Conservation (phyloP, 2,329 filamentous ascomycete species). For the Zelopaecilomyces penicillatus region DNA sequence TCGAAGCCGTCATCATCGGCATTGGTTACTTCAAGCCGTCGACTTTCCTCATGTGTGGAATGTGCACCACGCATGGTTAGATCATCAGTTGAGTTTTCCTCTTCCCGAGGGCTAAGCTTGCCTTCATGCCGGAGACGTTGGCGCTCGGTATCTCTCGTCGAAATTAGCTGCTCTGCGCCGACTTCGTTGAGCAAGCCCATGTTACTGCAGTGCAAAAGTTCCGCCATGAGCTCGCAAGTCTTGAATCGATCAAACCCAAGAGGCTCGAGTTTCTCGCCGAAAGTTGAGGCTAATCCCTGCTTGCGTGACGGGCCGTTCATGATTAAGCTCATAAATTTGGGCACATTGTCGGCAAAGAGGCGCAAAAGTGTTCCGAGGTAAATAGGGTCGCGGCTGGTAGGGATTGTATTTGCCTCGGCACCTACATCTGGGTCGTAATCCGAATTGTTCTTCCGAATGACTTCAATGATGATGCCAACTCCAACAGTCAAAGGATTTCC, state of each 20-base stretch:
- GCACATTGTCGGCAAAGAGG: constrained; percentile 82
- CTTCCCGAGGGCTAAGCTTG: constrained; percentile 44
- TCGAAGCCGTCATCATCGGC: constrained; percentile 87
- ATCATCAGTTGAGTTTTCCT: constrained; percentile 44
- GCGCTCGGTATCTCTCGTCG: constrained; percentile 69
- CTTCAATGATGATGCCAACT: constrained; percentile 95
- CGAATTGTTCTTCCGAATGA: constrained; percentile 98
- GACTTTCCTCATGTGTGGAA: constrained; percentile 48
- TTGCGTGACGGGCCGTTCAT: constrained; percentile 67
- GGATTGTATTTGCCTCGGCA: constrained; percentile 67
- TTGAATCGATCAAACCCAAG: constrained; percentile 97
- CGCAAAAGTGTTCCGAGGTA: constrained; percentile 87
- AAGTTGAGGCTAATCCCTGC: constrained; percentile 73
- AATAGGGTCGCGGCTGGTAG: constrained; percentile 84
- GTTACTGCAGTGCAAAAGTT: constrained; percentile 94
- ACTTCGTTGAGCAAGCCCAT: constrained; percentile 93
- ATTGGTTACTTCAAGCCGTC: constrained; percentile 71
- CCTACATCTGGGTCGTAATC: constrained; percentile 94
- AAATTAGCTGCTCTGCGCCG: constrained; percentile 82
- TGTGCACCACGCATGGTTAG: constrained; percentile 50
- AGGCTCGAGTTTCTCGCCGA: constrained; percentile 84
- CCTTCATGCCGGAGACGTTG: constrained; percentile 72
- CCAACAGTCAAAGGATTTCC: constrained; percentile 93
- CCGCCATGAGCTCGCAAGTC: constrained; percentile 97
- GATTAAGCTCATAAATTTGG: constrained; percentile 88